Base-by-base conservation (phyloP, 192 early-diverging fungal species). In the Entomortierella parvispora region DNA sequence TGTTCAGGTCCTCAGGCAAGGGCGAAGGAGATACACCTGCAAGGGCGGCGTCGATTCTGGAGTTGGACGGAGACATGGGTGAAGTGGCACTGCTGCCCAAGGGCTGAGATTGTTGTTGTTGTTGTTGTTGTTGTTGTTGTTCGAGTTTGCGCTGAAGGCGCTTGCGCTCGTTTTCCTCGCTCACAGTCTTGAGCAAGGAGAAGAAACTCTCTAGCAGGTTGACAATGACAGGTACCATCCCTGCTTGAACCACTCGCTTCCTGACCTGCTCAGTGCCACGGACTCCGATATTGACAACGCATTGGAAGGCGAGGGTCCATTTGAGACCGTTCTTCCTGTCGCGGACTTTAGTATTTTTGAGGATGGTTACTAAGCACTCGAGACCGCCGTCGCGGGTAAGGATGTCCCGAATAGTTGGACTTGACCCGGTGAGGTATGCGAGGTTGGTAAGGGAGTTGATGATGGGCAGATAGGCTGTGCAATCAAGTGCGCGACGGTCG, bases 401-500 rank as follows among this genome's bases (percentile, higher is more conserved):
- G 44, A 93, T 89, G 40, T 89, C 87, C 45, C 93, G 90, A 28
- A 97, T 93, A 22, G 92, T 88, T 20, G 92, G 89, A 14, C 91
- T 91, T 29, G 92, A 90, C 44, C 89, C 86, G 0, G 94, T 96
- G 71, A 97, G 85, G 72, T 96, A 95, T 28, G 89, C 88, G 51
- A 98, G 88, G 79, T 97, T 92, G 33, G 90, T 91, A 12, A 98
- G 87, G 22, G 95, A 95, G 66, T 93, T 94, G 68, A 93, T 89
- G 55, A 98, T 87, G 32, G 95, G 90, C 65, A 94, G 82, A 45
- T 89, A 89, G 74, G 94, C 94, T 6, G 95, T 94, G 71, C 91
- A 93, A 72, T 94, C 91, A n/a, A 98, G 87, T n/a, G 95, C 96
- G 69, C 96, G 92, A 71, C 96, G 90, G 82, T 98, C 96, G 76